Percentiles rank a stretch among this genome's conserved stretches.
These are phyloP conservation scores for Fusarium tupiense DNA, from an alignment of 2,329 filamentous ascomycete species.

Conservation along the genomic window DNA sequence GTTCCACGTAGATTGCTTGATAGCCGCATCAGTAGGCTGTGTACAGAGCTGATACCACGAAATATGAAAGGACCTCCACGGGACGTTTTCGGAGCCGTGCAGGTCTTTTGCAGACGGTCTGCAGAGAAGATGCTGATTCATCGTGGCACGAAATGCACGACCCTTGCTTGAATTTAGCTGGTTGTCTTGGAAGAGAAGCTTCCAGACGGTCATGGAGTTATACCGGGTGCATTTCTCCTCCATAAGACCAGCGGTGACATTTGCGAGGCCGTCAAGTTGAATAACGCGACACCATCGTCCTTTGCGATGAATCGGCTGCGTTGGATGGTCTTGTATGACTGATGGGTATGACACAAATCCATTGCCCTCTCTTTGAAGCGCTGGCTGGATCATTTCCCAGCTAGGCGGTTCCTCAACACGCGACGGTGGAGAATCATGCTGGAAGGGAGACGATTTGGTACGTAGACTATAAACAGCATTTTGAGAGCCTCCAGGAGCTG, in stretches of 20 bases:
- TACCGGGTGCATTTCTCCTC: background rate
- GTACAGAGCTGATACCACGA: constrained; percentile 1
- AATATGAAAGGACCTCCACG: background rate
- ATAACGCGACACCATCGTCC: background rate
- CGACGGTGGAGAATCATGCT: background rate
- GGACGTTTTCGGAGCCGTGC: background rate
- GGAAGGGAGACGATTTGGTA: rapidly evolving
- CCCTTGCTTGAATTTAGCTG: background rate
- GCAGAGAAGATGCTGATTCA: background rate
- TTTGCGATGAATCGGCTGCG: background rate
- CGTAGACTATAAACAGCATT: background rate
- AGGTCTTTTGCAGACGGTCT: background rate
- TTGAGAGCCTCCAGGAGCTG: background rate
- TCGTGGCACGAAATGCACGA: background rate
- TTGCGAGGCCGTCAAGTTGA: background rate
- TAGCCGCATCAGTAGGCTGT: background rate
- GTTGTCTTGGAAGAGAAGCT: background rate
- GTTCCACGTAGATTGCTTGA: background rate
- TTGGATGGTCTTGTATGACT: background rate
- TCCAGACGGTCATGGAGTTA: background rate
- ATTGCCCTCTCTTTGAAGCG: background rate
- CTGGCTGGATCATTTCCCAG: background rate
- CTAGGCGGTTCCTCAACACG: background rate
- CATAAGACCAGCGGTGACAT: background rate
- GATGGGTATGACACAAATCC: background rate